These are phyloP conservation scores for Pythium periplocum DNA, from an alignment of 352 stramenopile species.

Conservation along the genomic window DNA sequence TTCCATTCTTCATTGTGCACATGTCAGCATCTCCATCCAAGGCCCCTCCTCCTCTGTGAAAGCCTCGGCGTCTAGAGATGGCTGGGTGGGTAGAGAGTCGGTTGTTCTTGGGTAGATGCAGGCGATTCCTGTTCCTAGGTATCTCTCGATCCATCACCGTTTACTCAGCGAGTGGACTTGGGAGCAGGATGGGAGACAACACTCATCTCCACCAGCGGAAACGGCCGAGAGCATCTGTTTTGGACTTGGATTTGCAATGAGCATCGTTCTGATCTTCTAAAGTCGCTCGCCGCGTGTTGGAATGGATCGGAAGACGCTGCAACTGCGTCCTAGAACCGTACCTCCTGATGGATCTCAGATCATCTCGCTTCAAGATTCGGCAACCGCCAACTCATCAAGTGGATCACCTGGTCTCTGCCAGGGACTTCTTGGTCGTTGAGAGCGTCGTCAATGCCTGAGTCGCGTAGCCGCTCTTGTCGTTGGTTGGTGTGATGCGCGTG, in stretches of 20 bases:
- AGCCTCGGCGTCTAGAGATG: no score
- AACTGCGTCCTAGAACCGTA: neutral
- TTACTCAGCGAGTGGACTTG: no score
- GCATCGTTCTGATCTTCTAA: neutral
- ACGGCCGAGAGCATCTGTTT: neutral
- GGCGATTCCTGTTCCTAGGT: no score
- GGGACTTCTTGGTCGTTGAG: constrained; percentile 19
- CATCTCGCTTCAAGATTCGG: neutral
- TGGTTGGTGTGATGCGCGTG: constrained; percentile 42
- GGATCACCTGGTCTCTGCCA: neutral
- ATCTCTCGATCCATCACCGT: no score
- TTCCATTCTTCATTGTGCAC: no score
- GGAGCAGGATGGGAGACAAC: no score
- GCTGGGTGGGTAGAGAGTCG: no score
- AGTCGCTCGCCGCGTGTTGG: neutral
- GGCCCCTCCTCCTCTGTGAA: no score
- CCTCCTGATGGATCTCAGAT: neutral
- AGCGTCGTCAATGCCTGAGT: constrained; percentile 42
- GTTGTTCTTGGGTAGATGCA: no score
- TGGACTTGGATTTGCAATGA: neutral
- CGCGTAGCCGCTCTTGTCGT: constrained; percentile 45
- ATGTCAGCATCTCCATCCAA: no score
- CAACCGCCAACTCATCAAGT: neutral
- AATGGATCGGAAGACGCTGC: no score
- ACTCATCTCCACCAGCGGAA: no score